These are phyloP conservation scores for Coniochaeta prunicola DNA, from an alignment of 2,329 filamentous ascomycete species.

Conservation along the genomic window DNA sequence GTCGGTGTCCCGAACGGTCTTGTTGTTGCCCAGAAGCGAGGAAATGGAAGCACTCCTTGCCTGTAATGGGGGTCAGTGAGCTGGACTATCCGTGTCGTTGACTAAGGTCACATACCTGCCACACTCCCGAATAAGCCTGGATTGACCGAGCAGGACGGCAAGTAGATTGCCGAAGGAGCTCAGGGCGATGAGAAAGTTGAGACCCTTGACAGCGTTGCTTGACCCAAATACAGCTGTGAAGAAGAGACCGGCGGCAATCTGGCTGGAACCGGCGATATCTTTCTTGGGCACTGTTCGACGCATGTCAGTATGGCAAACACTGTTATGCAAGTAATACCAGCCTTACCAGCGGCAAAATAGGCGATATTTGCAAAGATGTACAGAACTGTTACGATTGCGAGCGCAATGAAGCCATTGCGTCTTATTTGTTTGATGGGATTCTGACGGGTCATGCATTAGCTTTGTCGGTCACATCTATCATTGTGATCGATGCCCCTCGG, in stretches of 20 bases:
- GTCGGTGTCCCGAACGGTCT: conserved; percentile 56
- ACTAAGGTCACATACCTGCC: conserved; percentile 30
- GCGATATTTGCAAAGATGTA: conserved; percentile 54
- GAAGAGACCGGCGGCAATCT: conserved; percentile 49
- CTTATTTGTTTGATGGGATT: conserved; percentile 50
- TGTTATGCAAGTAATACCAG: background rate
- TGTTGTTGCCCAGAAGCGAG: conserved; percentile 53
- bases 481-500: background rate
- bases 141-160: conserved; percentile 46
- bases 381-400: conserved; percentile 42
- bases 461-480: background rate
- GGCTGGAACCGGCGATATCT: conserved; percentile 41
- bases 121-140: conserved; percentile 51
- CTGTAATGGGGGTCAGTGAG: conserved; percentile 18
- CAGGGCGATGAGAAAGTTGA: conserved; percentile 50
- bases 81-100: background rate
- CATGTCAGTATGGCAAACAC: background rate
- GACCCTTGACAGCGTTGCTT: conserved; percentile 36
- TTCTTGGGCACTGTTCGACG: conserved; percentile 34
- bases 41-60: conserved; percentile 52
- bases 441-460: conserved; percentile 11
- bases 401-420: conserved; percentile 38
- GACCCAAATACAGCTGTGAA: conserved; percentile 51
- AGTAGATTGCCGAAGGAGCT: conserved; percentile 53
- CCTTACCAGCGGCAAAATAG: conserved; percentile 45